These are phyloP conservation scores for Arabidopsis lyrata DNA, from an alignment of 441 rosid species.

Conservation along the genomic window DNA sequence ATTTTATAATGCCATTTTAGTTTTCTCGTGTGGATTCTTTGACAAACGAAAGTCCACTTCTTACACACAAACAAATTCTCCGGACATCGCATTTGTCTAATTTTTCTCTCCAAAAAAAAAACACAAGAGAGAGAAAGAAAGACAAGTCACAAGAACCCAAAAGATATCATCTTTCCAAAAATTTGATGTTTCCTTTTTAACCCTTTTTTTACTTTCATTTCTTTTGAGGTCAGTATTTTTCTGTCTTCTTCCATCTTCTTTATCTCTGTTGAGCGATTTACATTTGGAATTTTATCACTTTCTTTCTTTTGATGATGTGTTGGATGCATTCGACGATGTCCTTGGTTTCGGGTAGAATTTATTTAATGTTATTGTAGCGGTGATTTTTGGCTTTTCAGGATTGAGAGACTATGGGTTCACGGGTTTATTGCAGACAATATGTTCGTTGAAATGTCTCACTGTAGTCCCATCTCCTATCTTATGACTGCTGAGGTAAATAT, in stretches of 20 bases:
- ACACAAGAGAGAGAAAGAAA: neutral
- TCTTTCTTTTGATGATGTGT: slow-evolving; percentile 10
- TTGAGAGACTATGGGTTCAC: slow-evolving; percentile 24
- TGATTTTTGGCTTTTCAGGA: slow-evolving; percentile 36
- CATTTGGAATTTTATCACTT: slow-evolving; percentile 37
- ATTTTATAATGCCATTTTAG: neutral
- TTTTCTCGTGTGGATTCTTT: slow-evolving; percentile 42
- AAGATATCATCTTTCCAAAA: slow-evolving; percentile 45
- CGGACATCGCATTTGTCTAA: slow-evolving; percentile 34
- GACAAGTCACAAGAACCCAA: slow-evolving; percentile 52
- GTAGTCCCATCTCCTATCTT: slow-evolving; percentile 18
- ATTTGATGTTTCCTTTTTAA: slow-evolving; percentile 56
- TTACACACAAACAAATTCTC: slow-evolving; percentile 37
- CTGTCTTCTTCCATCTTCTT: slow-evolving; percentile 28
- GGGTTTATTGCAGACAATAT: slow-evolving; percentile 32
- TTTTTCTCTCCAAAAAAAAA: slow-evolving; percentile 1
- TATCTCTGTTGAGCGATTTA: slow-evolving; percentile 34
- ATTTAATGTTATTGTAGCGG: slow-evolving; percentile 10
- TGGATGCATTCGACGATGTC: slow-evolving; percentile 32
- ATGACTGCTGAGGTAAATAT: slow-evolving; percentile 17
- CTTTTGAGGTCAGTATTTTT: slow-evolving; percentile 39
- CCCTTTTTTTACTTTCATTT: slow-evolving; percentile 31
- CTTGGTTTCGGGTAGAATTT: slow-evolving; percentile 23
- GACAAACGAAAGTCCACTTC: slow-evolving; percentile 40
- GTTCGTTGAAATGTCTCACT: slow-evolving; percentile 31